These are phyloP conservation scores for Scheffersomyces illinoinensis DNA, from an alignment of 1,139 yeast species.

Conservation along the genomic window DNA sequence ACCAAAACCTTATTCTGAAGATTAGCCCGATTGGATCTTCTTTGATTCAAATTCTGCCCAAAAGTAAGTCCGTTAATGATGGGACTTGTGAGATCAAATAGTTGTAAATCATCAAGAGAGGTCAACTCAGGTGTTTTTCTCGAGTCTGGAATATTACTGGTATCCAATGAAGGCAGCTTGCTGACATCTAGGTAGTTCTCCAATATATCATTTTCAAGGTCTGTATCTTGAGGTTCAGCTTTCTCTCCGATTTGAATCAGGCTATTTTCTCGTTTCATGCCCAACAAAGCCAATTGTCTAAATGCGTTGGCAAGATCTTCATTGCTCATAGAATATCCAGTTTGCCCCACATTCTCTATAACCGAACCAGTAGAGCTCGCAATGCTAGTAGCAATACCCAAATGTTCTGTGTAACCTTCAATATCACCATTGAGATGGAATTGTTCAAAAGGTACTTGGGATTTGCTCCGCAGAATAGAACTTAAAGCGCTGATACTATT, in stretches of 20 bases:
- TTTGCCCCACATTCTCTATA: not conserved
- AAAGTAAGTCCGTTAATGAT: constrained; percentile 39
- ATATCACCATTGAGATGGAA: not conserved
- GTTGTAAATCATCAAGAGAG: constrained; percentile 17
- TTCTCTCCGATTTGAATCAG: not conserved
- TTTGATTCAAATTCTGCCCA: constrained; percentile 23
- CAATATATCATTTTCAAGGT: constrained; percentile 28
- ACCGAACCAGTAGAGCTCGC: not conserved
- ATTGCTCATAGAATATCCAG: not conserved
- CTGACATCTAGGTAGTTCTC: constrained; percentile 36
- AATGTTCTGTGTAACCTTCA: not conserved
- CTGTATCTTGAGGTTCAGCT: constrained; percentile 9
- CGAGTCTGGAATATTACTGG: constrained; percentile 2
- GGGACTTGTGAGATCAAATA: constrained; percentile 36
- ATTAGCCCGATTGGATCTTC: not conserved
- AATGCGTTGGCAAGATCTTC: not conserved
- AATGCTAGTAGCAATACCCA: not conserved
- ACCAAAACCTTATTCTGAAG: not conserved
- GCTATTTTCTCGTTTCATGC: not conserved
- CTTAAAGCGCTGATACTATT: not conserved
- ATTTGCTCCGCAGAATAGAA: not conserved
- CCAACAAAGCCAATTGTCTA: not conserved
- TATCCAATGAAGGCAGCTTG: constrained; percentile 18
- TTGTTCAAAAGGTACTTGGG: not conserved
- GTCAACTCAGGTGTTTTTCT: constrained; percentile 10